Evolutionary conservation across 805 yeast genomes (phyloP), one percentile per base, ranked within the genome.

Genomic region (Kluyveromyces starmeri): DNA sequence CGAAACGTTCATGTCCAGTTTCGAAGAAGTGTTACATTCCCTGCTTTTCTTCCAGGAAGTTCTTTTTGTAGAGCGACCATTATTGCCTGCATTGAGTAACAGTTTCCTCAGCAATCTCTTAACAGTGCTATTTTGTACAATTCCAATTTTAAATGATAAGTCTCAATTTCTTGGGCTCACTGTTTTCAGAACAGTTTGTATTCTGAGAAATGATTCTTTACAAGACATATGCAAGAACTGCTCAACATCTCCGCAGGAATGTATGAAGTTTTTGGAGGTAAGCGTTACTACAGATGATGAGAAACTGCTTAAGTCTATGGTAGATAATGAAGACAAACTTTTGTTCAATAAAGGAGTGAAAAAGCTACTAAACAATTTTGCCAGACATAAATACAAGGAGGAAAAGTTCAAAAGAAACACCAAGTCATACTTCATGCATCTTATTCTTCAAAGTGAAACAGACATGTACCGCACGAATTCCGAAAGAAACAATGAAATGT

Each of bases 31-130:
- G n/a, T 23, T 23, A 10, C 33, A 33, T 12, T 24, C 42, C 1
- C 27, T 50, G 4, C 53, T 51, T 17, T n/a, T 27, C 4, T 53
- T 50, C 27, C 27, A 51, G 15, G 24, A 34, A 2, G 27, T 42
- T 0, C 24, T 52, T 6, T 20, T 48, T 4, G 31, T 33, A 7
- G 39, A 38, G 4, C 12, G n/a, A 2, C 48, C 45, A n/a, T 47
- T 42, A 4, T 12, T 6, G n/a, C 6, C 13, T 39, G 21, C 7
- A 23, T 25, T 2, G 16, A 12, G 18, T 9, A 20, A 20, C 15
- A 26, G 22, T 21, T n/a, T 5, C 3, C 5, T 30, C 8, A 17
- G 26, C 5, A 13, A 30, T 12, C 13, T 30, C 16, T 18, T 30
- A 10, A 15, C 16, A n/a, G 20, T 30, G 7, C n/a, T 30, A 10